Evolutionary conservation across 164 flowering plant species (phyloP), one percentile per base, ranked within the genome.

Genomic region (Piper betle): DNA sequence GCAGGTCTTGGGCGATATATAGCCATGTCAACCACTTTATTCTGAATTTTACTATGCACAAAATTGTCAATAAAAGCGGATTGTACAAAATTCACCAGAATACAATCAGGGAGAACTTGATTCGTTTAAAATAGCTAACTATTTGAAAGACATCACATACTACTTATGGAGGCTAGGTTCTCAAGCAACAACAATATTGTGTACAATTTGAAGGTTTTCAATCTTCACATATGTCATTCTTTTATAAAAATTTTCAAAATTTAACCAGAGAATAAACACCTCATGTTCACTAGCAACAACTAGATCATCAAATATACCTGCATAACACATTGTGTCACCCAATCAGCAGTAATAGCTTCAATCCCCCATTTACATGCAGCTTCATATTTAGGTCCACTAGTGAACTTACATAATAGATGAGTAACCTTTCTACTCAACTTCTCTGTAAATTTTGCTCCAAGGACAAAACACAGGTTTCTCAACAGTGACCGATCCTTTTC

Each of bases 331-430:
- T 85, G 93, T 69, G 69, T 82, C 52, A 93, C 70, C 99, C 99
- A 93, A 64, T 93, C 96, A 18, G 78, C 74, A 64, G 92, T 88
- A 69, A 83, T 81, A 66, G 86, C 25, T 17, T 73, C 64, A 69
- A 88, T 77, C 39, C 95, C 89, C 87, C 87, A 84, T 73, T 79
- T 84, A 72, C 92, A 81, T 61, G 97, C 94, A 74, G 91, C 86
- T 64, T 81, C 84, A 69, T 82, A 90, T 72, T 93, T 93, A 16
- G 84, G 79, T 42, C 99, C 99, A 73, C 64, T 66, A n/a, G 81
- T 58, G 66, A 82, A 93, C 71, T 93, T 93, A 50, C 97, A 93
- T 42, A 93, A 17, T 65, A 93, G 74, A 80, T 93, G 97, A 52
- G 94, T 90, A 52, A 83, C 95, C 74, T 72, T 93, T 69, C 65